Evolutionary conservation across 1,284 basidiomycete species (phyloP).

Genomic region (Ceratobasidium sp.): DNA sequence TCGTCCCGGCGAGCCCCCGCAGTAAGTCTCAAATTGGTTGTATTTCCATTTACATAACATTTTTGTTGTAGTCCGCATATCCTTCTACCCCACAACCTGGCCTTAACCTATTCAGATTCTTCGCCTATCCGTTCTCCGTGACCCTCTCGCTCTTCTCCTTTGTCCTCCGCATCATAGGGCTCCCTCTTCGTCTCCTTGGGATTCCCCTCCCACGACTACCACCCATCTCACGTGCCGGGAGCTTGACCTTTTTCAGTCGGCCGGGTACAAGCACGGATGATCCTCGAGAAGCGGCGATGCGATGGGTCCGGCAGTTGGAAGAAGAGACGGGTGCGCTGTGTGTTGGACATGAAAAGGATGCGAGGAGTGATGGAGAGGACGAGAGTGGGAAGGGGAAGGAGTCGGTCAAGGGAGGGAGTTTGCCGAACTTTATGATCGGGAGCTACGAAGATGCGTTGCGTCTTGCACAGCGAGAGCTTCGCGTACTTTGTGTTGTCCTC

Average conservation of each 20-base stretch:
- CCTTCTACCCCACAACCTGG: conserved; percentile 51
- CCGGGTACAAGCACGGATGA: conserved; percentile 52
- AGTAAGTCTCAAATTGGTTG: conserved; percentile 16
- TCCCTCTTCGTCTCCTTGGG: conserved; percentile 64
- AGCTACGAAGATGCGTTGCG: conserved; percentile 87
- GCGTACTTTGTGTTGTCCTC: conserved; percentile 86
- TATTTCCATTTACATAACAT: not conserved
- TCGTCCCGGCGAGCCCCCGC: conserved; percentile 48
- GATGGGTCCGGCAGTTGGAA: conserved; percentile 82
- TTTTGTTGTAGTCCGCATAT: conserved; percentile 47
- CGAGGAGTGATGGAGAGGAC: conserved; percentile 46
- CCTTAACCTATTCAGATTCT: conserved; percentile 49
- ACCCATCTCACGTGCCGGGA: conserved; percentile 29
- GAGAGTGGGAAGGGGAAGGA: conserved; percentile 50
- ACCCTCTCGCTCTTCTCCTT: conserved; percentile 67
- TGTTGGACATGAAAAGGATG: conserved; percentile 59
- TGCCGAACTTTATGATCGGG: conserved; percentile 86
- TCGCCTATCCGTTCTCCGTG: conserved; percentile 51
- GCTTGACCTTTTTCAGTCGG: conserved; percentile 42
- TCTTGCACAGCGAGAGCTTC: conserved; percentile 77
- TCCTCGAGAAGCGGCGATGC: conserved; percentile 70
- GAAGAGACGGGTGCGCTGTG: conserved; percentile 83
- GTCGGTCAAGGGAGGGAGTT: conserved; percentile 54
- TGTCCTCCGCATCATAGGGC: conserved; percentile 66
- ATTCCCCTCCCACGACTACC: conserved; percentile 65